Percentiles rank a stretch among this genome's conserved stretches.
Evolutionary conservation across 2,329 filamentous ascomycete genomes (phyloP).

Genomic region (Pseudocercospora macadamiae): DNA sequence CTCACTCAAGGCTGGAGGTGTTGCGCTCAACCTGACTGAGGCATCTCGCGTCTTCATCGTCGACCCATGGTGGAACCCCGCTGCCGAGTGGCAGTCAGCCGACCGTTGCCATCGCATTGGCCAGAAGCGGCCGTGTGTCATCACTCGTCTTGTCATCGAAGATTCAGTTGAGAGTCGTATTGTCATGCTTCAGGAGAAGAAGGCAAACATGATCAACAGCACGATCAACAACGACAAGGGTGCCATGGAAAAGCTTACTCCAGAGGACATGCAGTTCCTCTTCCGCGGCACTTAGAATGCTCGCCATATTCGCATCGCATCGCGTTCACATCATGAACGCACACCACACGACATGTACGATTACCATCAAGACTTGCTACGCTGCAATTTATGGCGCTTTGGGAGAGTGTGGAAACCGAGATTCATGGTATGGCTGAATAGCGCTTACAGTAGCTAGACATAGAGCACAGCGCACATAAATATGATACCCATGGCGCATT

Average conservation of each 20-base stretch:
- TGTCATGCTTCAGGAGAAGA: conserved; percentile 96
- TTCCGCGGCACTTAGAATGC: conserved; percentile 70
- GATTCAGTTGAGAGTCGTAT: conserved; percentile 96
- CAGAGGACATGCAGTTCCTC: conserved; percentile 93
- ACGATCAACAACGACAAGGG: conserved; percentile 93
- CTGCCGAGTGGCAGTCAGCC: conserved; percentile 98
- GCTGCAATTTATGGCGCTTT: neutral
- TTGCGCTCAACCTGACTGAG: conserved; percentile 92
- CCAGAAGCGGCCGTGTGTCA: conserved; percentile 88
- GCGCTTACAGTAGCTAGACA: neutral
- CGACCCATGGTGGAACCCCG: conserved; percentile 99
- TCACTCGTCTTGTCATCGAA: conserved; percentile 93
- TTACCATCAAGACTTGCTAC: neutral
- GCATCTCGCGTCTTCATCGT: conserved; percentile 94
- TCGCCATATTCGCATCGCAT: neutral
- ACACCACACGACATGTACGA: neutral
- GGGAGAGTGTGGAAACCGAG: neutral
- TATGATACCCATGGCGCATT: neutral
- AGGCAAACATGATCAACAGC: conserved; percentile 95
- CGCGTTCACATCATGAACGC: neutral
- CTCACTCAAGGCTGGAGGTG: conserved; percentile 92
- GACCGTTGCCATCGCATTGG: conserved; percentile 87
- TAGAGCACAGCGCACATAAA: neutral
- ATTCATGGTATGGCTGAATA: neutral
- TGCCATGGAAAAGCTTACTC: conserved; percentile 86